Evolutionary conservation across 2,329 filamentous ascomycete genomes (phyloP).

Genomic region (Biscogniauxia sp.): DNA sequence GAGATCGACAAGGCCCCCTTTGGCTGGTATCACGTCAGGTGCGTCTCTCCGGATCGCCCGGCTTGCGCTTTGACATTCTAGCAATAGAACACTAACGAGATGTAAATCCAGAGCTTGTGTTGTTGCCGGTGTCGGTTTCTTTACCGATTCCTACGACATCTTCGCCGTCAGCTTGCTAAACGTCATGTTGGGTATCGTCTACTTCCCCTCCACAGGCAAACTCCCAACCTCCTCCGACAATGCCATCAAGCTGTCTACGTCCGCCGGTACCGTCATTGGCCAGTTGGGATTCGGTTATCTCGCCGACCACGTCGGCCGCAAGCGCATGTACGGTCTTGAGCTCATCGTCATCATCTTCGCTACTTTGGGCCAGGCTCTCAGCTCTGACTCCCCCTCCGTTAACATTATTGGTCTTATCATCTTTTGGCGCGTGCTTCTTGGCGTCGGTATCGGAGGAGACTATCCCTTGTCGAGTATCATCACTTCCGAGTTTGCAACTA

Average conservation of each 20-base stretch:
- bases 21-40: constrained; percentile 75
- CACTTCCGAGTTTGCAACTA: constrained; percentile 83
- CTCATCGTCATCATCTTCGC: constrained; percentile 78
- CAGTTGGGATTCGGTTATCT: constrained; percentile 78
- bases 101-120: constrained; percentile 56
- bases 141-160: constrained; percentile 83
- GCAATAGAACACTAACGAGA: constrained; percentile 11
- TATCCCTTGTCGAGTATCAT: constrained; percentile 82
- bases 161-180: constrained; percentile 74
- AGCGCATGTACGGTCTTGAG: constrained; percentile 71
- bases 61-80: neutral
- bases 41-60: constrained; percentile 2
- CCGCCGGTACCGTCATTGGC: constrained; percentile 78
- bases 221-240: constrained; percentile 70
- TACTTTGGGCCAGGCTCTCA: constrained; percentile 69
- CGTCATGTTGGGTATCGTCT: constrained; percentile 76
- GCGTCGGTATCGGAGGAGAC: constrained; percentile 71
- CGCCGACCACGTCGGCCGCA: constrained; percentile 74
- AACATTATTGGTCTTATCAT: constrained; percentile 66
- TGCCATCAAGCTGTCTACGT: constrained; percentile 82
- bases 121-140: constrained; percentile 83
- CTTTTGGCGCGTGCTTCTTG: constrained; percentile 80
- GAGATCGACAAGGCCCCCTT: constrained; percentile 81
- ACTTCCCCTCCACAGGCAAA: constrained; percentile 56
- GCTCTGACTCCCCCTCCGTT: constrained; percentile 61